Evolutionary conservation across 768 basidiomycete species (phyloP).

Genomic region (Exidia glandulosa): DNA sequence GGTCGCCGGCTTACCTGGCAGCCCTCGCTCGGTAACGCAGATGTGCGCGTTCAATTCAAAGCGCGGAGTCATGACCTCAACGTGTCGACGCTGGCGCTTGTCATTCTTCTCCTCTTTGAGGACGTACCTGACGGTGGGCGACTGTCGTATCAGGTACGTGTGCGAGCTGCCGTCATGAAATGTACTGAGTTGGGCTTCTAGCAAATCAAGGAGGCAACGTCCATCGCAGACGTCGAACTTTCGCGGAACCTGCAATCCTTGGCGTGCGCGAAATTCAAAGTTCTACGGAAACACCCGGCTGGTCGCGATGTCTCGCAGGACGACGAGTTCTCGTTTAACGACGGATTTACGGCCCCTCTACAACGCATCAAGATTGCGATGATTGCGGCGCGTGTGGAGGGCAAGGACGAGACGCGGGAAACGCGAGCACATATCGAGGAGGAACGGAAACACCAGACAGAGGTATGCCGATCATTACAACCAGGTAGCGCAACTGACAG

Average conservation of each 20-base stretch:
- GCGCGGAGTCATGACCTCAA: constrained; percentile 77
- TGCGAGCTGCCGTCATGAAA: neutral
- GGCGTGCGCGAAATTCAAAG: constrained; percentile 88
- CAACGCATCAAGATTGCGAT: constrained; percentile 91
- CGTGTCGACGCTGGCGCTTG: constrained; percentile 78
- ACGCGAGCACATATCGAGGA: constrained; percentile 87
- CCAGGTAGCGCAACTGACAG: neutral
- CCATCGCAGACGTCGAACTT: constrained; percentile 65
- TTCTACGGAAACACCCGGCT: constrained; percentile 84
- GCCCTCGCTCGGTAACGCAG: constrained; percentile 78
- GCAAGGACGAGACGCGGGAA: constrained; percentile 74
- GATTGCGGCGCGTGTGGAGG: constrained; percentile 80
- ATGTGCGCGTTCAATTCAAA: constrained; percentile 77
- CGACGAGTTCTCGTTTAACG: constrained; percentile 88
- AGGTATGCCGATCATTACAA: constrained; percentile 39
- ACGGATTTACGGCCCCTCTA: constrained; percentile 64
- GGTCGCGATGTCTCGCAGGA: constrained; percentile 65
- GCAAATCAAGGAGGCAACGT: constrained; percentile 75
- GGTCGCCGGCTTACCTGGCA: constrained; percentile 91
- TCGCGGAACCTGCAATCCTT: constrained; percentile 91
- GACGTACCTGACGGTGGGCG: constrained; percentile 52
- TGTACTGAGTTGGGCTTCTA: constrained; percentile 19
- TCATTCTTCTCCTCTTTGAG: constrained; percentile 84
- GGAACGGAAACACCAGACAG: constrained; percentile 79
- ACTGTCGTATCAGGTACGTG: constrained; percentile 63